phyloP scores from a whole-genome alignment of 116 monocot species.

The Papilionanthe hybrid region DNA sequence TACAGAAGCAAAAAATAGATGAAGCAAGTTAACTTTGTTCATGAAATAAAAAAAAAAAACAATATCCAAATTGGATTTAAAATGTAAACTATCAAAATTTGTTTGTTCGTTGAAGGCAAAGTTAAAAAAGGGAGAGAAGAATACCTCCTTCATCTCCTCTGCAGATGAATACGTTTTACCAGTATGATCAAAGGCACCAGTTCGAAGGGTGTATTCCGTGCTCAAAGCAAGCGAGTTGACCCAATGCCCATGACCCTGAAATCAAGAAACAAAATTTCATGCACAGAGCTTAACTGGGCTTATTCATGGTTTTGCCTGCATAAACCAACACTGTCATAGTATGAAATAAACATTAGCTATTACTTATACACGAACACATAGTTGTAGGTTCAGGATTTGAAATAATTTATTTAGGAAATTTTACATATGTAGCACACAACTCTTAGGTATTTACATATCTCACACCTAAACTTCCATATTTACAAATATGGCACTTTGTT shows the following conservation, averaged over 20 bases:
- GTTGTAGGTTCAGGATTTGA: too few species aligned
- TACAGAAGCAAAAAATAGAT: not conserved
- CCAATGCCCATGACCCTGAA: conserved; percentile 95
- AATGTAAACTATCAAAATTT: not conserved
- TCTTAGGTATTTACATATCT: too few species aligned
- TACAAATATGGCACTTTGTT: too few species aligned
- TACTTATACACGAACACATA: not conserved
- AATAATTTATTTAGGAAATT: too few species aligned
- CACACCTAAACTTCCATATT: too few species aligned
- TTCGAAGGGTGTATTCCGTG: conserved; percentile 88
- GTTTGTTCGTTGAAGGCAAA: not conserved
- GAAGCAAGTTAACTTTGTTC: not conserved
- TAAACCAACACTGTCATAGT: not conserved
- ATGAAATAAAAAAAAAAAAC: not conserved
- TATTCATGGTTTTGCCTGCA: conserved; percentile 3
- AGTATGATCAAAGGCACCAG: conserved; percentile 93
- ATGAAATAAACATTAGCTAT: not conserved
- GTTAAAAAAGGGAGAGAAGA: not conserved
- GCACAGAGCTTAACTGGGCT: not conserved
- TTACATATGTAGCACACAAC: too few species aligned
- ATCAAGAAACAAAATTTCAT: not conserved
- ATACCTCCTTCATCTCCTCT: conserved; percentile 91
- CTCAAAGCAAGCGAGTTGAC: conserved; percentile 94
- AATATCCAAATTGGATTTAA: not conserved
- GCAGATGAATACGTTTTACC: conserved; percentile 69